phyloP scores from a whole-genome alignment of 2,329 filamentous ascomycete species.

The Phaeoacremonium minimum region DNA sequence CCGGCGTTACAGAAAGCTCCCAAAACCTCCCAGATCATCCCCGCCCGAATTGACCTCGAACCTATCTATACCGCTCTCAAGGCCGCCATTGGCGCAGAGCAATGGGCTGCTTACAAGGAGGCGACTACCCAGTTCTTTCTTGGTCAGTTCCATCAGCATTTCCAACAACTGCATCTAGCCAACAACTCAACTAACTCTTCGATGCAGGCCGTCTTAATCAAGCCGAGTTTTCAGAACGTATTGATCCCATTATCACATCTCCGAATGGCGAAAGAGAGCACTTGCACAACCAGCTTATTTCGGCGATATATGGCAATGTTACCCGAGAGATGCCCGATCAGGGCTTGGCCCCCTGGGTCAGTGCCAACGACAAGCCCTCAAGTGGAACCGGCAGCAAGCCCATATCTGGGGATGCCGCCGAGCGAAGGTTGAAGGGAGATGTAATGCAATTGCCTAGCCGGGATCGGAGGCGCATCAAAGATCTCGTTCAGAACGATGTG shows the following conservation, averaged over 20 bases:
- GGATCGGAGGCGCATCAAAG: conserved; percentile 64
- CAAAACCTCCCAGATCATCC: conserved; percentile 60
- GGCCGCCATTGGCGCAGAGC: conserved; percentile 51
- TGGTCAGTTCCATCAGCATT: conserved; percentile 35
- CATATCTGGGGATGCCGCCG: conserved; percentile 60
- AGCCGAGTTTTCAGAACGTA: conserved; percentile 51
- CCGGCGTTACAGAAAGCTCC: conserved; percentile 44
- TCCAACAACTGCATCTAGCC: conserved; percentile 1
- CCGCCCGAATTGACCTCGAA: conserved; percentile 64
- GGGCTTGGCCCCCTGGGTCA: conserved; percentile 67
- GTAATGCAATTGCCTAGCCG: conserved; percentile 67
- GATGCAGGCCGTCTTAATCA: conserved; percentile 58
- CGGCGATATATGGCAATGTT: conserved; percentile 65
- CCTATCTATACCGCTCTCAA: conserved; percentile 61
- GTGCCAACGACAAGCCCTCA: conserved; percentile 64
- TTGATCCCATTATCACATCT: conserved; percentile 56
- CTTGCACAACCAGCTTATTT: conserved; percentile 64
- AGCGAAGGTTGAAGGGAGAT: conserved; percentile 62
- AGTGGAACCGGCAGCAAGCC: conserved; percentile 55
- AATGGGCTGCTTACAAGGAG: conserved; percentile 63
- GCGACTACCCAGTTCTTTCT: conserved; percentile 58
- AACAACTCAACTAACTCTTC: conserved; percentile 10
- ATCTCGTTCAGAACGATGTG: conserved; percentile 58
- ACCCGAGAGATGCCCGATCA: conserved; percentile 65
- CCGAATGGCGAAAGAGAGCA: conserved; percentile 56